These are phyloP conservation scores for Apiospora kogelbergensis DNA, from an alignment of 2,329 filamentous ascomycete genomes.

Conservation along the genomic window DNA sequence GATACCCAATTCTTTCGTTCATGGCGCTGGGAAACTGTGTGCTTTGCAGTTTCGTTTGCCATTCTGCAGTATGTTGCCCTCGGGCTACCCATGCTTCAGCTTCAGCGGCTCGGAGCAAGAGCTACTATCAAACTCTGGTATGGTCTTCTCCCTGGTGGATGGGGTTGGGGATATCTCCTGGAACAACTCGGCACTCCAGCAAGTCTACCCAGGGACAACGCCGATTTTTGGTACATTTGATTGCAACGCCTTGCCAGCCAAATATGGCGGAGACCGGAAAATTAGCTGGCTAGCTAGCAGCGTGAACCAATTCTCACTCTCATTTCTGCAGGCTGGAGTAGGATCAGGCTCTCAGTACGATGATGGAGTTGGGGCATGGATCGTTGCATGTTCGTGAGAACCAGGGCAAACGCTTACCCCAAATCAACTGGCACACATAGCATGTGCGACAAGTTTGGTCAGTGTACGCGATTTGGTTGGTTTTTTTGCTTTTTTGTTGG, in stretches of 20 bases:
- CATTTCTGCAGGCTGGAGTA: slow-evolving; percentile 30
- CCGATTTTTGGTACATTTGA: slow-evolving; percentile 29
- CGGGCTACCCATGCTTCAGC: slow-evolving; percentile 32
- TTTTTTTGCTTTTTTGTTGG: too few relatives aligned
- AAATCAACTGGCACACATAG: not conserved
- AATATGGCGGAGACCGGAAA: slow-evolving; percentile 16
- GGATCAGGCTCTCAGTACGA: slow-evolving; percentile 25
- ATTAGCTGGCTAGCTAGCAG: slow-evolving; percentile 30
- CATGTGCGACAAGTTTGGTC: not conserved
- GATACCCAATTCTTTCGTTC: slow-evolving; percentile 23
- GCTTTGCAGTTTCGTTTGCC: slow-evolving; percentile 34
- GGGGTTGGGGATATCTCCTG: slow-evolving; percentile 22
- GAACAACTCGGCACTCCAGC: slow-evolving; percentile 27
- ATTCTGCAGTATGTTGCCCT: slow-evolving; percentile 26
- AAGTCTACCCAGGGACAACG: slow-evolving; percentile 28
- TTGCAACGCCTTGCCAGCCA: slow-evolving; percentile 18
- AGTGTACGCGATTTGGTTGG: not conserved
- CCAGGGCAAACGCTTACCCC: not conserved
- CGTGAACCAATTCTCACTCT: slow-evolving; percentile 27
- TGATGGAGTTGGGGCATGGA: slow-evolving; percentile 31
- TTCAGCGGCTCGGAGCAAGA: slow-evolving; percentile 33
- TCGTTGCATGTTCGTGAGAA: slow-evolving; percentile 12
- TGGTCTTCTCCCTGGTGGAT: slow-evolving; percentile 24
- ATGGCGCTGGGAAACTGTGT: slow-evolving; percentile 18
- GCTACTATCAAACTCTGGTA: slow-evolving; percentile 26